Base-by-base conservation (phyloP, 352 stramenopile genomes). In the Globisporangium heterothallicum region DNA sequence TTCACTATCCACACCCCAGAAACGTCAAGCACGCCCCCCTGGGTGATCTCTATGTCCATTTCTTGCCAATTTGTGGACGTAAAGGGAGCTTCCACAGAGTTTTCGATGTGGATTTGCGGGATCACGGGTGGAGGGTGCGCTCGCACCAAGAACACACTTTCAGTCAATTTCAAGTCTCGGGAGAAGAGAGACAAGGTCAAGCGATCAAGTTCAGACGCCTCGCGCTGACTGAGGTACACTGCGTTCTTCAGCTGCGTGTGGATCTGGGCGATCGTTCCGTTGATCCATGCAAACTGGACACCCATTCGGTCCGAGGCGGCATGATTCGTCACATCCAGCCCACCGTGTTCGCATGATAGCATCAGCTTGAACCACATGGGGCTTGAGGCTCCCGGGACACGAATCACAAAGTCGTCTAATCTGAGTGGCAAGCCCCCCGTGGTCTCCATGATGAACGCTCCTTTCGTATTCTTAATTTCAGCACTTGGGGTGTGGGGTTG, bases 61-160 rank as follows among this genome's bases (percentile, higher is more conserved):
- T 42, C 40, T 36, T 69, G 34, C 64, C 64, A 72, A 25, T 53
- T 38, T n/a, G 51, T 19, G 1, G 61, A 42, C 4, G 36, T 50
- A 19, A 72, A 56, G 7, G 60, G 64, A 51, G 60, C 64, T 69
- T 72, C 64, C 12, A 64, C 42, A 1, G 57, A 64, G 26, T 58
- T 42, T n/a, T 44, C 45, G 21, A 61, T 52, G 47, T 61, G 55
- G 6, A 61, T 22, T 48, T 48, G 49, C 7, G 47, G 55, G 24
- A 52, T 43, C 55, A 46, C 24, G 14, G 40, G 47, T 1, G 55
- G 47, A 4, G 21, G n/a, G 5, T 8, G 21, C 7, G 56, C 16
- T 7, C 42, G 42, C 2, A 61, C 22, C 4, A 53, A 12, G 25
- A 61, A 61, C 19, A 41, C n/a, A 21, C 47, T 42, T 30, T 52